Base-by-base conservation (phyloP, 208 protist species). In the Acanthamoeba triangularis region DNA sequence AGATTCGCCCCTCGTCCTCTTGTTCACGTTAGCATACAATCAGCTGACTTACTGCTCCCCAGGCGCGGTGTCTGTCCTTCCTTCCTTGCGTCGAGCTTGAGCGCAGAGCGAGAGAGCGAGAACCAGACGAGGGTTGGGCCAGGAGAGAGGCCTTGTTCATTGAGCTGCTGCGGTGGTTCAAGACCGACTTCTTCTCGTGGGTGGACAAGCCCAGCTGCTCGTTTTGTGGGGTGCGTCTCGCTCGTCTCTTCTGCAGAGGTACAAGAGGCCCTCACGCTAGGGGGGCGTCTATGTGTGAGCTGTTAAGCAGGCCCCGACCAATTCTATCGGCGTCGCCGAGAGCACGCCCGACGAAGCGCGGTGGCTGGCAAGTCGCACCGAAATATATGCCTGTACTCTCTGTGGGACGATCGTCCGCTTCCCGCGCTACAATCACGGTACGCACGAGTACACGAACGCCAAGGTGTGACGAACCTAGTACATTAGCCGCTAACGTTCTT, bases 171-270 rank as follows among this genome's bases (percentile, higher is more conserved):
- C 28, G 67, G 1, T 98, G 97, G 97, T 98, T 95, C 78, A 98
- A 98, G 74, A 52, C 59, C 18, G 65, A 96, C 30, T 98, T 98
- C 65, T 98, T 98, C 65, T 61, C 82, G 35, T 98, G 97, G 97
- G 95, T 97, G 0, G 82, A 98, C 61, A 23, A 33, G 37, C 94
- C 96, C 16, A 33, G 78, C 16, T 98, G 97, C 67, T 82, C 95
- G 13, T 41, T 54, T 13, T 97, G 96, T 84, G 76, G 47, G 5
- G 88, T 69, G 85, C 23, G 35, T 20, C n/a, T 23, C n/a, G 23
- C 33, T 44, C 20, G 7, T 11, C 49, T 35, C 41, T 2, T 80
- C 28, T 61, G 16, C 37, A 18, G 25, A 16, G 18, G 8, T 80
- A 41, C 3, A 41, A 41, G 37, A 41, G 37, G 37, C 37, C 37